These are phyloP conservation scores for Leccinellum luteum DNA, from an alignment of 768 basidiomycete species.

Conservation along the genomic window DNA sequence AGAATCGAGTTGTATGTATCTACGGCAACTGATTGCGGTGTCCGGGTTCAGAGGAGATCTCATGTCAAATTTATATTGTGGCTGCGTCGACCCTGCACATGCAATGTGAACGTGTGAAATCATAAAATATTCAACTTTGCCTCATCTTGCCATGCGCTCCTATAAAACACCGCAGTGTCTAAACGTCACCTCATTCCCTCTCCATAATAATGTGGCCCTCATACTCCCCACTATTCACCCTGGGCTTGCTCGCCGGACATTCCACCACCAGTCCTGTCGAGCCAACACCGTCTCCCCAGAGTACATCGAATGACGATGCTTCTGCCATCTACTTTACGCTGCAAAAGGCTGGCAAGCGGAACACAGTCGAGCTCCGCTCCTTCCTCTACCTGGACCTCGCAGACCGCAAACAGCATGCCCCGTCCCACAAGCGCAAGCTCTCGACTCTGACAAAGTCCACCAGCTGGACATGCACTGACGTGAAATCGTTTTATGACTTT, in stretches of 20 bases:
- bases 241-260: constrained; percentile 48
- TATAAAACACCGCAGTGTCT: constrained; percentile 15
- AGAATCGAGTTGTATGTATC: background rate
- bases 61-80: constrained; percentile 3
- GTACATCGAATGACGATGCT: constrained; percentile 17
- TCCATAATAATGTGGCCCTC: constrained; percentile 14
- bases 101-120: constrained; percentile 15
- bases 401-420: constrained; percentile 44
- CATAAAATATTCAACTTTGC: constrained; percentile 21
- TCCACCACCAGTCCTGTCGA: constrained; percentile 10
- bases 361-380: constrained; percentile 45
- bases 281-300: background rate
- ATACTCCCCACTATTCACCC: constrained; percentile 67
- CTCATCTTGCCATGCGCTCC: background rate
- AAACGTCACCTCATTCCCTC: background rate
- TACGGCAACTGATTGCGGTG: constrained; percentile 21
- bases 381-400: constrained; percentile 72
- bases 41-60: background rate
- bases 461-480: constrained; percentile 26
- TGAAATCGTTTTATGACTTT: constrained; percentile 9
- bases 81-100: constrained; percentile 13
- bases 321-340: constrained; percentile 50
- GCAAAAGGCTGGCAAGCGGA: constrained; percentile 36
- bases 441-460: constrained; percentile 31
- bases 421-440: constrained; percentile 36